Evolutionary conservation across 768 basidiomycete genomes (phyloP), one percentile per base, ranked within the genome.

Genomic region (Podaxis rugospora): DNA sequence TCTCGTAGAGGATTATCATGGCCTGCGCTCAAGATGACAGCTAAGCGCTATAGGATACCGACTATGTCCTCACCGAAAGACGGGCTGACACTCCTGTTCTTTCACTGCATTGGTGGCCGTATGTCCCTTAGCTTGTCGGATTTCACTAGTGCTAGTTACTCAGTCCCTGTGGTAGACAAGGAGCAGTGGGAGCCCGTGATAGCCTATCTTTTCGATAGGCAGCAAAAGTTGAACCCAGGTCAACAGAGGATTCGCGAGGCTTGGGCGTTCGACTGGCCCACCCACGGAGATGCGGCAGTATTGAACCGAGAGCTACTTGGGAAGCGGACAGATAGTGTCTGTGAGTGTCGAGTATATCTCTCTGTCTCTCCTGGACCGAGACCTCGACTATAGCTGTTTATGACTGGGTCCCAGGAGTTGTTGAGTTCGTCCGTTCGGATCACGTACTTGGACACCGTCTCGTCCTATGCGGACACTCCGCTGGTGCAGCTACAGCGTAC

Each of bases 161-260:
- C 21, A 44, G 13, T 21, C 44, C n/a, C 13, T 37, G 13, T 23
- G 6, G 37, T 63, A 84, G 83, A 82, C 66, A 83, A 84, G 63
- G 82, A 84, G 64, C 77, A 80, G 64, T 84, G 82, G 82, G 82
- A 83, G 60, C 78, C 81, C 1, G 72, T 74, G 2, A 75, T 84
- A 16, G 64, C 75, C 39, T 64, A 64, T 0, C 67, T 83, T 10
- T 80, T 81, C 65, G 44, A 65, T 1, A 59, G 69, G 4, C 74
- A 76, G 25, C 49, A 51, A 11, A 50, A 62, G 4, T 55, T 25
- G 2, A 70, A 70, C 61, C 52, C 51, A 28, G 51, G 55, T 11
- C 51, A 42, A 1, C 61, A 62, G 37, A 66, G 56, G 7, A 68
- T 83, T 21, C 73, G 76, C 1, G 81, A 83, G 62, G 79, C 76